Evolutionary conservation across 2,329 filamentous ascomycete species (phyloP).

Genomic region (Coniella lustricola): DNA sequence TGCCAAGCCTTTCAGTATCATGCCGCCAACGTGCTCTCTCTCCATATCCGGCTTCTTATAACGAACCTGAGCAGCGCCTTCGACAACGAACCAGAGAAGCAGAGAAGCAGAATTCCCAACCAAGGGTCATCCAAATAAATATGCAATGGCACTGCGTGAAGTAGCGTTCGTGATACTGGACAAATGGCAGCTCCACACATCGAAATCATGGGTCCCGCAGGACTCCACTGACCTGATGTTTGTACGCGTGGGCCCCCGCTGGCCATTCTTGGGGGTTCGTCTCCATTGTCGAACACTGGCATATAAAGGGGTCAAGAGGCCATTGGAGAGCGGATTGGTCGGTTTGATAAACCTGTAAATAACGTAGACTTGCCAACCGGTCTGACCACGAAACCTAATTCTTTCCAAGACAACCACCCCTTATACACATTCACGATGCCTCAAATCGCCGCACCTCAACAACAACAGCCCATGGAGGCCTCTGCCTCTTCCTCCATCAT

Average conservation of each 20-base stretch:
- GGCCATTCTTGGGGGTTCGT: background rate
- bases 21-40: no score
- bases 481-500: background rate
- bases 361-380: background rate
- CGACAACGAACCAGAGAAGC: no score
- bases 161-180: background rate
- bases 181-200: constrained; percentile 2
- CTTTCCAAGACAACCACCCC: background rate
- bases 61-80: no score
- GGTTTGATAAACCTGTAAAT: background rate
- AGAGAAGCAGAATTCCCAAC: no score
- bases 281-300: background rate
- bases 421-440: constrained; percentile 9
- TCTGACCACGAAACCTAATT: no score
- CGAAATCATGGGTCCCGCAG: constrained; percentile 5
- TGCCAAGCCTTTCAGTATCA: no score
- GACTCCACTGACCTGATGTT: constrained; percentile 1
- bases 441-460: constrained; percentile 12
- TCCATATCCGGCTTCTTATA: no score
- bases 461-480: constrained; percentile 12
- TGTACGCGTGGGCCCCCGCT: constrained; percentile 5
- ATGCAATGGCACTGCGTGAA: no score
- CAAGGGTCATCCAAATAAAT: no score
- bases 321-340: background rate
- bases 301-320: constrained; percentile 2